Evolutionary conservation across 768 basidiomycete species (phyloP).

Genomic region (Kwoniella europaea): DNA sequence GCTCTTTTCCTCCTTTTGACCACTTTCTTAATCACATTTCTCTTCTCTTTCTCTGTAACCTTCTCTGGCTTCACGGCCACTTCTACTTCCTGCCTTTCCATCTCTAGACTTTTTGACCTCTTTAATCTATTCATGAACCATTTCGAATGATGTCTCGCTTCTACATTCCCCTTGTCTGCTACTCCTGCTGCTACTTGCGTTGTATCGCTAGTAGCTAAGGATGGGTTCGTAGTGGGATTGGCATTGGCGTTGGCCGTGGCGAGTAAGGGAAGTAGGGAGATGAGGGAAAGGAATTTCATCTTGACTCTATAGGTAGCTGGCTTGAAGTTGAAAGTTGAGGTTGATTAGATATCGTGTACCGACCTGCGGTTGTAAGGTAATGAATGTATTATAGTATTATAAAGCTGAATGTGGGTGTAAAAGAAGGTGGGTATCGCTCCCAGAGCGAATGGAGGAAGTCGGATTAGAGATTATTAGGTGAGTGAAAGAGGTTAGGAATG

Average conservation of each 20-base stretch:
- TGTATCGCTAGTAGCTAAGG: constrained; percentile 3
- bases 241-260: constrained; percentile 8
- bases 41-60: constrained; percentile 5
- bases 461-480: background rate
- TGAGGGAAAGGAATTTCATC: constrained; percentile 24
- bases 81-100: background rate
- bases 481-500: background rate
- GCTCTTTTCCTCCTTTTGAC: constrained; percentile 16
- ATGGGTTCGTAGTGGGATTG: constrained; percentile 12
- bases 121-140: constrained; percentile 13
- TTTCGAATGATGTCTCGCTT: constrained; percentile 13
- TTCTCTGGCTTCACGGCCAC: background rate
- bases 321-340: background rate
- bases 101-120: constrained; percentile 1
- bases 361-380: background rate
- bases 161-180: background rate
- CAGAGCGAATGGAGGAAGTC: constrained; percentile 10
- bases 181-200: background rate
- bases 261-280: constrained; percentile 19
- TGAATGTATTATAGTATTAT: background rate
- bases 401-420: background rate
- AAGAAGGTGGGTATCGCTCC: constrained; percentile 3
- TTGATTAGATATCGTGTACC: background rate
- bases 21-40: constrained; percentile 13
- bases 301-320: background rate